These are phyloP conservation scores for Phytophthora citrophthora DNA, from an alignment of 352 stramenopile species.

Conservation along the genomic window DNA sequence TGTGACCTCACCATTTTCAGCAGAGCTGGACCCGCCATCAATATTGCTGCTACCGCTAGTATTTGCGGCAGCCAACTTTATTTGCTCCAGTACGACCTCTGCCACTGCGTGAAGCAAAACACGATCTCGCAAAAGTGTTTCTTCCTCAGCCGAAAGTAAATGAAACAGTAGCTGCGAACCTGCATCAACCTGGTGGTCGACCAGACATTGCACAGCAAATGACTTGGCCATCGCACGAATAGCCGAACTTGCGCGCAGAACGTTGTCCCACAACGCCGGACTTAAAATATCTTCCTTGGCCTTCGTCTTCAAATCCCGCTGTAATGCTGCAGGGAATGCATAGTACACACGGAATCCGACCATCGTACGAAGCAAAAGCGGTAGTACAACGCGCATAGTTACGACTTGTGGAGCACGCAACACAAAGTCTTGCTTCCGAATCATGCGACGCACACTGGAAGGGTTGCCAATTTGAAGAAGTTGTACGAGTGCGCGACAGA, in stretches of 20 bases:
- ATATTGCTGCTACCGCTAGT: slow-evolving; percentile 26
- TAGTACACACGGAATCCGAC: slow-evolving; percentile 52
- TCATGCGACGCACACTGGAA: slow-evolving; percentile 81
- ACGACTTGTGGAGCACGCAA: slow-evolving; percentile 78
- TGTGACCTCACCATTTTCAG: slow-evolving; percentile 43
- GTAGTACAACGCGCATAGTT: slow-evolving; percentile 82
- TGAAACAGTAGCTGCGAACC: slow-evolving; percentile 60
- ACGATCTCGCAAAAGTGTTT: slow-evolving; percentile 70
- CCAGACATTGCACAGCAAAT: slow-evolving; percentile 72
- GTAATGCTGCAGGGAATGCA: slow-evolving; percentile 40
- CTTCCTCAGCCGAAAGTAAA: slow-evolving; percentile 66
- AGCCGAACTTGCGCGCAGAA: slow-evolving; percentile 72
- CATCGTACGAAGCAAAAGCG: slow-evolving; percentile 73
- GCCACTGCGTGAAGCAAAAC: slow-evolving; percentile 77
- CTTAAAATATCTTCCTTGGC: slow-evolving; percentile 58
- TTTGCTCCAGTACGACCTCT: slow-evolving; percentile 64
- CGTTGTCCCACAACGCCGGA: slow-evolving; percentile 66
- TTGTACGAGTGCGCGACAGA: slow-evolving; percentile 82
- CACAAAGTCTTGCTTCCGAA: slow-evolving; percentile 86
- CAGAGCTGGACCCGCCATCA: slow-evolving; percentile 26
- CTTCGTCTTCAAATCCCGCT: slow-evolving; percentile 47
- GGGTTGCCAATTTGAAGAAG: slow-evolving; percentile 85
- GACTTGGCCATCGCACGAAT: slow-evolving; percentile 74
- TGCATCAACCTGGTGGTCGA: slow-evolving; percentile 64
- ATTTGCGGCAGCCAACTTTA: slow-evolving; percentile 39